Base-by-base conservation (phyloP, 345 rosid genomes). In the Lepidium africanum region DNA sequence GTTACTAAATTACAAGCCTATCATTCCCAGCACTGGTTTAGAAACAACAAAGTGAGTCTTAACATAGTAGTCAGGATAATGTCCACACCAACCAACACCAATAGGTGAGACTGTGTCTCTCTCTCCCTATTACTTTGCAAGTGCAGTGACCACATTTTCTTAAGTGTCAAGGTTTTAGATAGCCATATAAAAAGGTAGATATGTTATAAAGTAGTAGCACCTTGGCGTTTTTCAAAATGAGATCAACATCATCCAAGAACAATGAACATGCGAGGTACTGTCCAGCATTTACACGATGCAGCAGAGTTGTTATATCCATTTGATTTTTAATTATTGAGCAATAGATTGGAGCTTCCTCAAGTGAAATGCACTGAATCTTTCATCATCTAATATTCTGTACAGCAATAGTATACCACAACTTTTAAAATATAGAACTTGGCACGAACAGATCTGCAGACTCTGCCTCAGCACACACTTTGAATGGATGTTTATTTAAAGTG, bases 291-390 rank as follows among this genome's bases (percentile, higher is more conserved):
- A 91, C 99, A 69, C 77, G 93, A 77, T 89, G 97, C 70, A 95
- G 78, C 71, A 95, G 64, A 41, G 97, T 91, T 54, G 97, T 92
- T 57, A 85, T 33, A 74, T 95, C 99, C 99, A 95, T 89, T 10
- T 97, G 97, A 76, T 81, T 91, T 76, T 91, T 91, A 79, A 95
- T 87, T 58, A 95, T 76, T 35, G 96, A 56, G 54, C 87, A 86
- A 75, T 95, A 95, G 67, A 87, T 89, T 68, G 99, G 99, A 72
- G 96, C 97, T 81, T 91, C 99, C 77, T 95, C 99, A 80, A 95
- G 76, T 89, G 99, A 71, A 95, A 95, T 68, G 82, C 99, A 61
- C 77, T 89, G 72, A 94, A 94, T 70, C 96, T 78, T 76, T 89
- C 91, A 78, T 94, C 97, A 50, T 87, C 91, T 32, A 94, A 79